Evolutionary conservation across 345 rosid genomes (phyloP).

Genomic region (Anacardium occidentale): DNA sequence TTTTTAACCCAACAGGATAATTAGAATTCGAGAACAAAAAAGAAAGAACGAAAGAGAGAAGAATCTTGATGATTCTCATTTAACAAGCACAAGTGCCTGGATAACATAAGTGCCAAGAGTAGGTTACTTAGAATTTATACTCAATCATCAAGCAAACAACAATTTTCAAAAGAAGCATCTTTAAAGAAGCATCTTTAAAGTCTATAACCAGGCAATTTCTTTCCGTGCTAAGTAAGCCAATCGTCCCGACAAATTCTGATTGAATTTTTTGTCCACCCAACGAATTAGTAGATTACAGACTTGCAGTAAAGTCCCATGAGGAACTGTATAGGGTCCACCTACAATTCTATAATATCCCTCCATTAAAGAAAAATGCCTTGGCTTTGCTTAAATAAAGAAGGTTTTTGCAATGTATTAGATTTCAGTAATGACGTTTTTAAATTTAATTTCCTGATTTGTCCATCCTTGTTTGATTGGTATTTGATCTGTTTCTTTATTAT

Average conservation of each 20-base stretch:
- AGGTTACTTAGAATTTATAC: conserved; percentile 9
- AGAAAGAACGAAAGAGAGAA: neutral
- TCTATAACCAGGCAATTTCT: neutral
- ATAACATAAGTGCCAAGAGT: neutral
- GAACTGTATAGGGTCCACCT: neutral
- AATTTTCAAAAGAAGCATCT: conserved; percentile 4
- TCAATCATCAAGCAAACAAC: neutral
- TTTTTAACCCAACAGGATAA: no score
- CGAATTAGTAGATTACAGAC: neutral
- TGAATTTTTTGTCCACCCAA: neutral
- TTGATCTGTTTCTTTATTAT: no score
- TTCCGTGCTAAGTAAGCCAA: neutral
- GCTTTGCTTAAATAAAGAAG: neutral
- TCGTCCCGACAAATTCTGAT: neutral
- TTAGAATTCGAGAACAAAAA: neutral
- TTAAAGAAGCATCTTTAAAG: neutral
- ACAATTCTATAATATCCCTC: neutral
- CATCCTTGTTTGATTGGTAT: no score
- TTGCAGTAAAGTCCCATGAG: neutral
- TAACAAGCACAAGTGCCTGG: neutral
- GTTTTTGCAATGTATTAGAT: neutral
- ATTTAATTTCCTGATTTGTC: no score
- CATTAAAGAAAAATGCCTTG: neutral
- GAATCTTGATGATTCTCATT: conserved; percentile 5
- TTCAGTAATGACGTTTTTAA: no score